These are phyloP conservation scores for Ceratobasidium sp. DNA, from an alignment of 1,284 basidiomycete species.

Conservation along the genomic window DNA sequence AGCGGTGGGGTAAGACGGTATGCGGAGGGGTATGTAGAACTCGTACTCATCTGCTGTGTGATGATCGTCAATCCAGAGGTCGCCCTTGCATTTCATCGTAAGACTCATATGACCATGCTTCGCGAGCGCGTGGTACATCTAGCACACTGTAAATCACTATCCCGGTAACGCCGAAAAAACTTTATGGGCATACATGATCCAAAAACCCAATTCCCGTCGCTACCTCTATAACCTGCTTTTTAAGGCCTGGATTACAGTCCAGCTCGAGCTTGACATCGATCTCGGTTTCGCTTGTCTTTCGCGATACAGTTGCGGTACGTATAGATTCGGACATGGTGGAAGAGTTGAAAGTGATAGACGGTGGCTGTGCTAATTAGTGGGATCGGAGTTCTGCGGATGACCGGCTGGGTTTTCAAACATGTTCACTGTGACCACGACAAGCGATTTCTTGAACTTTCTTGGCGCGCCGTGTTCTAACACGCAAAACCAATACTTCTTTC, in stretches of 20 bases:
- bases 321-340: conserved; percentile 36
- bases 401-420: conserved; percentile 16
- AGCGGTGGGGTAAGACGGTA: conserved; percentile 31
- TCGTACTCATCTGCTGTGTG: conserved; percentile 92
- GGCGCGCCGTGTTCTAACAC: conserved; percentile 19
- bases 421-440: conserved; percentile 11
- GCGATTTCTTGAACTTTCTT: background rate
- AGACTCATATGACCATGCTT: conserved; percentile 96
- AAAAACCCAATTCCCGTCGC: conserved; percentile 98
- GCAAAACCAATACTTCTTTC: conserved; percentile 8
- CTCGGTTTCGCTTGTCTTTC: conserved; percentile 94
- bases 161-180: background rate
- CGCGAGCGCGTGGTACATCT: conserved; percentile 97
- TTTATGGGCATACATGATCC: conserved; percentile 82
- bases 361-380: conserved; percentile 40
- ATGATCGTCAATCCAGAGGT: conserved; percentile 98
- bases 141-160: background rate
- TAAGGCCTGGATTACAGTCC: conserved; percentile 79
- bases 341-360: background rate
- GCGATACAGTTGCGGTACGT: conserved; percentile 74
- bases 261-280: conserved; percentile 88
- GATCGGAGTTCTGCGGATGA: conserved; percentile 14
- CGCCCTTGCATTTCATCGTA: conserved; percentile 91
- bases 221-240: conserved; percentile 85
- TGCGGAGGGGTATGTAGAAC: conserved; percentile 2